Conservation (phyloP, 352 stramenopile species). For the Pythium biforme region DNA sequence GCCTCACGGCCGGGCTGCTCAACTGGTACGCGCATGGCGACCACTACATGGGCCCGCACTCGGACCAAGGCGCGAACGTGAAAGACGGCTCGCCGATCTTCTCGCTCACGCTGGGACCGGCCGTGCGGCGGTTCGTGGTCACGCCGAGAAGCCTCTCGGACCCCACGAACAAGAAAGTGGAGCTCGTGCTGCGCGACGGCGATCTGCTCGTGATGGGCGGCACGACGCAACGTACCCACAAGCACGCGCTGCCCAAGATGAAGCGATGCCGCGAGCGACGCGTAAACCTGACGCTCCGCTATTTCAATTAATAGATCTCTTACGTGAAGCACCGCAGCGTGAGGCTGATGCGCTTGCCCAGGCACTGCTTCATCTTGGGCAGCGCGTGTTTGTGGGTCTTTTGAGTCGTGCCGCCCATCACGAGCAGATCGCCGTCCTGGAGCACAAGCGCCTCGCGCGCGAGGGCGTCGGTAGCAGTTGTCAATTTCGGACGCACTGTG, state of each 20-base stretch:
- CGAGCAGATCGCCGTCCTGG: slow-evolving; percentile 65
- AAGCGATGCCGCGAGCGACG: slow-evolving; percentile 35
- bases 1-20: slow-evolving; percentile 36
- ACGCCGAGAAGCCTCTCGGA: slow-evolving; percentile 21
- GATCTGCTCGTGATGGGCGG: slow-evolving; percentile 83
- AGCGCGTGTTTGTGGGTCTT: slow-evolving; percentile 77
- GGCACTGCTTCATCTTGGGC: slow-evolving; percentile 62
- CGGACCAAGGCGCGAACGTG: slow-evolving; percentile 67
- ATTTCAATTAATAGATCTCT: slow-evolving; percentile 28
- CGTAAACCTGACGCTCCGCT: slow-evolving; percentile 54
- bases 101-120: slow-evolving; percentile 61
- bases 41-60: slow-evolving; percentile 81
- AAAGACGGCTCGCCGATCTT: slow-evolving; percentile 52
- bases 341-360: slow-evolving; percentile 41
- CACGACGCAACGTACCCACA: slow-evolving; percentile 69
- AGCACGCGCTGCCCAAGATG: slow-evolving; percentile 82
- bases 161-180: slow-evolving; percentile 17
- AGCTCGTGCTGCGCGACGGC: slow-evolving; percentile 61
- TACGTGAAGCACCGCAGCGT: slow-evolving; percentile 53
- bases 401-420: slow-evolving; percentile 83
- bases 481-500: slow-evolving; percentile 25
- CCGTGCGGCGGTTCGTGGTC: slow-evolving; percentile 68
- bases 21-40: slow-evolving; percentile 86
- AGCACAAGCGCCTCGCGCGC: slow-evolving; percentile 48
- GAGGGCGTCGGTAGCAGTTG: background rate